Evolutionary conservation across 2,329 filamentous ascomycete genomes (phyloP).

Genomic region (Diaporthe humulicola): DNA sequence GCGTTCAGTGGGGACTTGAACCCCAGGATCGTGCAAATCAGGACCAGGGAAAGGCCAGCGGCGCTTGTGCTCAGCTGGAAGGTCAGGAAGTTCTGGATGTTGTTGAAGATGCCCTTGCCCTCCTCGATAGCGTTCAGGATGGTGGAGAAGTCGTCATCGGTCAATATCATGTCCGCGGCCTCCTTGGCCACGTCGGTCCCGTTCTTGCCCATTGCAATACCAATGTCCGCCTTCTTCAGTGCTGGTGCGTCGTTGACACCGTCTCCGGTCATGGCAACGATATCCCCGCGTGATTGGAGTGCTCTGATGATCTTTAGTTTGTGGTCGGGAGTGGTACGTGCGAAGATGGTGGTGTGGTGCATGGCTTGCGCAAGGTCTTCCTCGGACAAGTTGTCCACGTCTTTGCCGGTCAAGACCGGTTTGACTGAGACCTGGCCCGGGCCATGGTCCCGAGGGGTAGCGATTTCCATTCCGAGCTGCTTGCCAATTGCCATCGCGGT

Average conservation of each 20-base stretch:
- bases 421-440: conserved; percentile 71
- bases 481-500: conserved; percentile 94
- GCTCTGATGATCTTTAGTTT: conserved; percentile 97
- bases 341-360: conserved; percentile 92
- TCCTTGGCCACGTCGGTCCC: conserved; percentile 98
- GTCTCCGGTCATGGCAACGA: conserved; percentile 99
- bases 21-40: conserved; percentile 91
- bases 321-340: conserved; percentile 95
- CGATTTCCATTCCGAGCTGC: conserved; percentile 93
- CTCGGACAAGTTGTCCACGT: conserved; percentile 93
- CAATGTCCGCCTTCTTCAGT: conserved; percentile 96
- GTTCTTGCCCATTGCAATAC: conserved; percentile 94
- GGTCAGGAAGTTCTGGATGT: conserved; percentile 99
- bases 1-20: conserved; percentile 97
- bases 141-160: conserved; percentile 89
- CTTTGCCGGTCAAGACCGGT: conserved; percentile 86
- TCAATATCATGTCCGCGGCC: conserved; percentile 92
- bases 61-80: conserved; percentile 98
- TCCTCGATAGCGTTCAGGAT: conserved; percentile 97
- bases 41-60: conserved; percentile 89
- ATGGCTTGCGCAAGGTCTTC: conserved; percentile 87
- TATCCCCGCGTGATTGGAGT: conserved; percentile 91
- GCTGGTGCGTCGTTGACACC: conserved; percentile 98
- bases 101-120: conserved; percentile 99
- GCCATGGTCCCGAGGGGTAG: conserved; percentile 63